Conservation (phyloP, 1,284 basidiomycete species). For the Tylopilus sp. region DNA sequence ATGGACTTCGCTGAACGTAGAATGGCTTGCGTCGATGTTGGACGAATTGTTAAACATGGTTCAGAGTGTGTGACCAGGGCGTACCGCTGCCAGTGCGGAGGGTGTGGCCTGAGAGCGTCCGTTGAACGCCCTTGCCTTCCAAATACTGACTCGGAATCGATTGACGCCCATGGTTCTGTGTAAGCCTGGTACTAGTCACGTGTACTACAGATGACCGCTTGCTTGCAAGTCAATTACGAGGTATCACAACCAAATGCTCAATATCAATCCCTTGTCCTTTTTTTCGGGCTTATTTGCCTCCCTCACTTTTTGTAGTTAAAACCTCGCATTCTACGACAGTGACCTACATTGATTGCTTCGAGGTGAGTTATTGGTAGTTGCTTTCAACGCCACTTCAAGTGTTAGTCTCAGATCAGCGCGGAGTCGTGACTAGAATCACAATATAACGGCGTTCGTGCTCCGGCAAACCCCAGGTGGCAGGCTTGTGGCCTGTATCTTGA, state of each 20-base stretch:
- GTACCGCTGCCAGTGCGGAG: too few relatives aligned
- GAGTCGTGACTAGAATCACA: slow-evolving; percentile 26
- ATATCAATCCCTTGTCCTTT: too few relatives aligned
- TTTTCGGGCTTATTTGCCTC: too few relatives aligned
- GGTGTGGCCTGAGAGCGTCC: too few relatives aligned
- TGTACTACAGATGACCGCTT: too few relatives aligned
- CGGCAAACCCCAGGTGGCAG: slow-evolving; percentile 37
- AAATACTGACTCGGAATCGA: too few relatives aligned
- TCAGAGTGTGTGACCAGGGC: background rate
- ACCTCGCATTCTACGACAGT: slow-evolving; percentile 31
- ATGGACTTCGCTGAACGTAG: slow-evolving; percentile 29
- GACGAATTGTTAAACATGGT: slow-evolving; percentile 34
- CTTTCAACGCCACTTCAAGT: slow-evolving; percentile 28
- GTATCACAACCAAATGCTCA: too few relatives aligned
- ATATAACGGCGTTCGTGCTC: slow-evolving; percentile 46
- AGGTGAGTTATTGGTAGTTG: slow-evolving; percentile 17
- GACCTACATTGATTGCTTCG: slow-evolving; percentile 39
- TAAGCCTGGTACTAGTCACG: too few relatives aligned
- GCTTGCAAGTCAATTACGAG: too few relatives aligned
- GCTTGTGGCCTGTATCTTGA: slow-evolving; percentile 40
- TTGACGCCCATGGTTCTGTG: too few relatives aligned
- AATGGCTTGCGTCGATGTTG: slow-evolving; percentile 26
- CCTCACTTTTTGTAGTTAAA: too few relatives aligned
- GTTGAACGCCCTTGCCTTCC: background rate
- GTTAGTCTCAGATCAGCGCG: slow-evolving; percentile 36